Base-by-base conservation (phyloP, 495 filamentous ascomycete genomes). In the Lasiosphaeris hirsuta region DNA sequence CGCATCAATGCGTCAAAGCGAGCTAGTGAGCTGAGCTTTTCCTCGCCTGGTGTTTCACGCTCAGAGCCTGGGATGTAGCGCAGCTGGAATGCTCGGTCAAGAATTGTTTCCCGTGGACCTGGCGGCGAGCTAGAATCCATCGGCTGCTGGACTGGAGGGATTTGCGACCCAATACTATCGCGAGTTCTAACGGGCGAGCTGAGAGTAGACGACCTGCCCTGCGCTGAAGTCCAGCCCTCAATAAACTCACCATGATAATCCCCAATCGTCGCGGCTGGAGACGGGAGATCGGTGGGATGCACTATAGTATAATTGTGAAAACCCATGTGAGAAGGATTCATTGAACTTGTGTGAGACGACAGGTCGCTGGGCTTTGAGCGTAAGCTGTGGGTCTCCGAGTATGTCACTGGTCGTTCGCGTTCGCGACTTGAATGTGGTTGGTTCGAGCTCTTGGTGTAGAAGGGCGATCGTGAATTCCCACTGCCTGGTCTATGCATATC, bases 1-100 rank as follows among this genome's bases (percentile, higher is more conserved):
- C 71, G 61, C 82, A 84, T 84, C 45, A 84, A 59, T 4, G 82
- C 81, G 50, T 84, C 82, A 39, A 84, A 84, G 10, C 80, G 73
- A 14, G 80, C 82, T 39, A 84, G 64, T 1, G 80, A 83, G 53
- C 73, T 83, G 17, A 83, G 69, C 57, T 81, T 82, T 62, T 81
- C 79, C 42, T 81, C 78, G 37, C 77, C 78, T 6, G 76, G 72
- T 13, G 73, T 38, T 19, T 74, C 70, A 13, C 62, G 64, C 11
- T 77, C 74, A 1, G 75, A 74, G 4, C 81, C 79, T 3, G 81
- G 82, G 35, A 84, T 83, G 53, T 67, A 79, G 3, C 79, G 72
- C 67, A 84, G 60, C 55, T 81, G 76, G 62, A 84, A 84, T 0
- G 81, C 82, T n/a, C 82, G 67, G 55, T 84, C 82, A 3, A 84